Evolutionary conservation across 805 yeast species (phyloP).

Genomic region (Pichia manshurica): DNA sequence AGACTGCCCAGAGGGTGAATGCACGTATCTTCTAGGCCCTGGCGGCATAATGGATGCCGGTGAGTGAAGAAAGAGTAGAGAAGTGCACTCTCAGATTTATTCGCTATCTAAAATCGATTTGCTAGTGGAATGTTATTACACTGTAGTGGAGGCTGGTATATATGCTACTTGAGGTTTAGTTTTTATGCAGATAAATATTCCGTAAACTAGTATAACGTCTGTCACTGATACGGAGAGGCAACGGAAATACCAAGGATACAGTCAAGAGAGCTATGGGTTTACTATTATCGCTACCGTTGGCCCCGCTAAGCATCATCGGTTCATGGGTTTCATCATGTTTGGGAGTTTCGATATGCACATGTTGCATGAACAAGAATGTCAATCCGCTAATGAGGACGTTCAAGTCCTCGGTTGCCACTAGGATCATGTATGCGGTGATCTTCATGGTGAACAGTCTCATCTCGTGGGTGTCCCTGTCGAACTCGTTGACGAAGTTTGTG

Average conservation of each 20-base stretch:
- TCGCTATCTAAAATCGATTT: no score
- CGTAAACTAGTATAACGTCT: no score
- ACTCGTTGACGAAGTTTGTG: slow-evolving; percentile 67
- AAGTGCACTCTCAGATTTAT: not conserved
- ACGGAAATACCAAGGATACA: no score
- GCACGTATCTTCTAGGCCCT: slow-evolving; percentile 64
- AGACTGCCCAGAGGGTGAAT: slow-evolving; percentile 75
- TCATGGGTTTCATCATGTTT: slow-evolving; percentile 64
- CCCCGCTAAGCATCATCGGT: slow-evolving; percentile 49
- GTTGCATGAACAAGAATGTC: slow-evolving; percentile 36
- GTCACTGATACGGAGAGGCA: no score
- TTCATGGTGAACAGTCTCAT: slow-evolving; percentile 72
- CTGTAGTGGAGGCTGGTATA: no score
- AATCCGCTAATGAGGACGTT: slow-evolving; percentile 43
- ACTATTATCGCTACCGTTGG: slow-evolving; percentile 63
- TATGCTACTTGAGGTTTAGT: no score
- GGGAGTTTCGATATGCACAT: slow-evolving; percentile 77
- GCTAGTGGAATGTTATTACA: no score
- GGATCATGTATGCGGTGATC: slow-evolving; percentile 78
- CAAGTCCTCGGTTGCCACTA: slow-evolving; percentile 71
- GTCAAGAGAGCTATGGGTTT: slow-evolving; percentile 54
- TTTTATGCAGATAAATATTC: no score
- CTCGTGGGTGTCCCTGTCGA: slow-evolving; percentile 90
- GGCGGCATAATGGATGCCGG: slow-evolving; percentile 27
- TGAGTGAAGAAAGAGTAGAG: slow-evolving; percentile 23